phyloP scores from a whole-genome alignment of 1,284 basidiomycete genomes.

The Cryptococcus sp. region DNA sequence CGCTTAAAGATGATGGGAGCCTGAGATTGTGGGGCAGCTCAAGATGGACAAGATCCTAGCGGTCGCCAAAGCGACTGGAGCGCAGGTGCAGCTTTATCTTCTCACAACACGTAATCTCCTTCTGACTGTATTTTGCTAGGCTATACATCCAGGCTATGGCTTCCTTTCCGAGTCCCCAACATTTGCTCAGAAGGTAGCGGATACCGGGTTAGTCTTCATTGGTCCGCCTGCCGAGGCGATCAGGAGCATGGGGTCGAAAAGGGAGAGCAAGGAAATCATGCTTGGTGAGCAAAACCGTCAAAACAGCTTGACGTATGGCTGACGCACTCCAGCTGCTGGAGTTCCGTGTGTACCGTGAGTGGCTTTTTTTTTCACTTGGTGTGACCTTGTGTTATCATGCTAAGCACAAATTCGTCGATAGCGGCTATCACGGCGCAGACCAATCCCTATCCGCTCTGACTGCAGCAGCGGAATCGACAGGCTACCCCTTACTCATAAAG shows the following conservation, averaged over 20 bases:
- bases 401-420: too few relatives aligned
- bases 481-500: constrained; percentile 68
- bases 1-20: background rate
- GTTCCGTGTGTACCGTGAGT: constrained; percentile 94
- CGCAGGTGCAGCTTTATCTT: constrained; percentile 63
- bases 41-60: constrained; percentile 85
- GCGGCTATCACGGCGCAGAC: constrained; percentile 60
- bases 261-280: constrained; percentile 77
- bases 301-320: too few relatives aligned
- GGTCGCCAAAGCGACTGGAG: constrained; percentile 74
- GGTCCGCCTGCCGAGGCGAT: constrained; percentile 66
- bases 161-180: constrained; percentile 75
- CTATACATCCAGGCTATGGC: constrained; percentile 69
- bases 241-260: constrained; percentile 66
- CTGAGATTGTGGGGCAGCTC: constrained; percentile 58
- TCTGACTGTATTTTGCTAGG: constrained; percentile 19
- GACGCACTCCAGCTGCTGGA: constrained; percentile 62
- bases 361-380: constrained; percentile 57
- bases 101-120: background rate
- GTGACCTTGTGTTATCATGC: background rate
- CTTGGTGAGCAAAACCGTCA: constrained; percentile 56
- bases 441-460: constrained; percentile 59
- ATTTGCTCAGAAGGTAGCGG: constrained; percentile 60
- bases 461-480: constrained; percentile 55
- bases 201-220: constrained; percentile 62